Evolutionary conservation across 2,329 filamentous ascomycete genomes (phyloP).

Genomic region (Mollisia scopiformis): DNA sequence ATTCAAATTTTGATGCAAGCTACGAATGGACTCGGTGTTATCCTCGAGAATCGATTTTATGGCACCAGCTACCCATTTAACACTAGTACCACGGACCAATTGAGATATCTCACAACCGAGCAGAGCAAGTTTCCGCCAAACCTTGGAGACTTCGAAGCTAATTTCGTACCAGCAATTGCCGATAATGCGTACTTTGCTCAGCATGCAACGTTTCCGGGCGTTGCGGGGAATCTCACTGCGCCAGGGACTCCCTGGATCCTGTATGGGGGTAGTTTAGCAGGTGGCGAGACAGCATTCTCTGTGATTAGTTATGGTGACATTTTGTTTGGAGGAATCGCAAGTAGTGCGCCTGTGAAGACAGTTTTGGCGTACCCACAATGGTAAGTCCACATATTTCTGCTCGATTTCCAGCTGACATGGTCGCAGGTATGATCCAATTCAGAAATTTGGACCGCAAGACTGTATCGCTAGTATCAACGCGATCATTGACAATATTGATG

Average conservation of each 20-base stretch:
- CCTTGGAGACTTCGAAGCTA: not conserved
- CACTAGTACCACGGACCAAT: slow-evolving; percentile 50
- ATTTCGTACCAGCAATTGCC: slow-evolving; percentile 42
- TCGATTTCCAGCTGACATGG: not conserved
- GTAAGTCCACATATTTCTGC: slow-evolving; percentile 32
- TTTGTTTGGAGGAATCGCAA: slow-evolving; percentile 52
- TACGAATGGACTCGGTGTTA: slow-evolving; percentile 55
- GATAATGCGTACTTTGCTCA: slow-evolving; percentile 55
- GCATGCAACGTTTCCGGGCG: slow-evolving; percentile 47
- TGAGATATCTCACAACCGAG: slow-evolving; percentile 53
- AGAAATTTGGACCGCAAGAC: slow-evolving; percentile 51
- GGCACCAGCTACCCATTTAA: slow-evolving; percentile 52
- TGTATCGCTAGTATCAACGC: slow-evolving; percentile 51
- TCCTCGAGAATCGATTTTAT: slow-evolving; percentile 56
- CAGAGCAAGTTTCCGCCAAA: slow-evolving; percentile 40
- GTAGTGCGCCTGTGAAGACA: slow-evolving; percentile 46
- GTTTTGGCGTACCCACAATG: slow-evolving; percentile 49
- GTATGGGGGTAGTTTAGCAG: slow-evolving; percentile 48
- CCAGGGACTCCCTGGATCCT: slow-evolving; percentile 49
- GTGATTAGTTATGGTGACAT: slow-evolving; percentile 48
- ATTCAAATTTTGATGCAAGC: slow-evolving; percentile 57
- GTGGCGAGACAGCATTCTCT: slow-evolving; percentile 46
- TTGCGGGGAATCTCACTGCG: slow-evolving; percentile 45
- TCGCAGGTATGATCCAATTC: slow-evolving; percentile 45
- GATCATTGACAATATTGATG: slow-evolving; percentile 53